Evolutionary conservation across 2,329 filamentous ascomycete species (phyloP).

Genomic region (Botryotinia narcissicola): DNA sequence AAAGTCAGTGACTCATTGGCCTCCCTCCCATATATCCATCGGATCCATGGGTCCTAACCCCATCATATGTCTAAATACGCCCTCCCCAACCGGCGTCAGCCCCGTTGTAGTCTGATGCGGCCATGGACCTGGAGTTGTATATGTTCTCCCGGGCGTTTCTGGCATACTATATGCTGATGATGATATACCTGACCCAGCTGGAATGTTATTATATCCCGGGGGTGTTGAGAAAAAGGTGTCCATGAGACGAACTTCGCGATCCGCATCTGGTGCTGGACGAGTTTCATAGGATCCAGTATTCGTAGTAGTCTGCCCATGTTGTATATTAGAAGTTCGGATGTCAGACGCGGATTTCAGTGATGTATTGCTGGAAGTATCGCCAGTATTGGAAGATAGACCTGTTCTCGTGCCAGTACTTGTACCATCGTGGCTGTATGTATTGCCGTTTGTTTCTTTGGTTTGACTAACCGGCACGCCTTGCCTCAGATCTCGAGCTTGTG

Average conservation of each 20-base stretch:
- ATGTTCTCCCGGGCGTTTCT: constrained; percentile 30
- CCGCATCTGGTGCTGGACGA: constrained; percentile 45
- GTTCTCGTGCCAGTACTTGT: constrained; percentile 40
- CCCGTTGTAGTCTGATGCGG: constrained; percentile 41
- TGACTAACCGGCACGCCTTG: background rate
- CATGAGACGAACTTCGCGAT: constrained; percentile 34
- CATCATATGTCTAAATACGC: constrained; percentile 56
- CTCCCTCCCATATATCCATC: constrained; percentile 37
- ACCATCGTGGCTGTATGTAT: constrained; percentile 34
- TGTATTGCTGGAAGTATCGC: constrained; percentile 47
- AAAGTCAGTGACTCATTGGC: constrained; percentile 13
- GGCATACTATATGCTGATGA: constrained; percentile 42
- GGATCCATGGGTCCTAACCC: constrained; percentile 58
- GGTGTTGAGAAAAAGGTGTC: constrained; percentile 32
- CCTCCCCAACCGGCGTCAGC: constrained; percentile 56
- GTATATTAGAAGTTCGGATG: constrained; percentile 27
- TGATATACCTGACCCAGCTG: constrained; percentile 27
- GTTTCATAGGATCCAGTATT: constrained; percentile 50
- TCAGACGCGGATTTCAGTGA: constrained; percentile 58
- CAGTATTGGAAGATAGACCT: constrained; percentile 31
- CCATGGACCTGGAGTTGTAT: constrained; percentile 28
- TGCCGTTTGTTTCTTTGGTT: constrained; percentile 19
- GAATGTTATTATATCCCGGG: constrained; percentile 29
- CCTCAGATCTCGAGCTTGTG: background rate
- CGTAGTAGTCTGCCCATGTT: constrained; percentile 38